A percentile compares a stretch with the other conserved stretches of the same genome.
Conservation (phyloP, 1,139 yeast genomes). For the Nakaseomyces uthaithaninus region DNA sequence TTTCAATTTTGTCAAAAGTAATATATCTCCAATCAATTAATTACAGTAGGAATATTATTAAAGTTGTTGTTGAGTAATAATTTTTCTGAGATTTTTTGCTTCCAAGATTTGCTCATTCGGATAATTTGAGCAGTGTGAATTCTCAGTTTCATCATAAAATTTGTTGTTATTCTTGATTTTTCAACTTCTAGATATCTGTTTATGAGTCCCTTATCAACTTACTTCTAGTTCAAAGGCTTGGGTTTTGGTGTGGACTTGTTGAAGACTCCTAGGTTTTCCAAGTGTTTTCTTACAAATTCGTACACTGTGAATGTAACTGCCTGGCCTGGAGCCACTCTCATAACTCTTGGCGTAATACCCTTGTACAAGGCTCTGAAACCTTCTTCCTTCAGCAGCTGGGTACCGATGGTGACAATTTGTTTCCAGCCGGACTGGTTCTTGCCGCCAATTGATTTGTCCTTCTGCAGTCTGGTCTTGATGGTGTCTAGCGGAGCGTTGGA, state of each 20-base stretch:
- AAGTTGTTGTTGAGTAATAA: no score
- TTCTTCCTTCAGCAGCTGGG: constrained; percentile 77
- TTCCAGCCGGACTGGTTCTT: constrained; percentile 47
- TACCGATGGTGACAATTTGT: constrained; percentile 74
- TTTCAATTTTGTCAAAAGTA: not conserved
- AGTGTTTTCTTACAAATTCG: constrained; percentile 69
- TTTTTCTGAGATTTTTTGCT: no score
- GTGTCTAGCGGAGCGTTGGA: constrained; percentile 97
- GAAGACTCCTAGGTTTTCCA: constrained; percentile 41
- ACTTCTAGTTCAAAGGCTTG: constrained; percentile 10
- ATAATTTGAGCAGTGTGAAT: no score
- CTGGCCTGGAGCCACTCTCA: constrained; percentile 99
- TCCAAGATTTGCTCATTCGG: no score
- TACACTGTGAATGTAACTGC: constrained; percentile 97
- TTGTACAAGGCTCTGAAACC: constrained; percentile 83
- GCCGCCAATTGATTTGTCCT: constrained; percentile 64
- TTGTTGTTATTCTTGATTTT: not conserved
- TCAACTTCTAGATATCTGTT: not conserved
- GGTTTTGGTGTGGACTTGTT: constrained; percentile 11
- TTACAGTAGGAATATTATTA: constrained; percentile 1
- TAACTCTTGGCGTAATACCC: constrained; percentile 97
- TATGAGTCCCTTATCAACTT: not conserved
- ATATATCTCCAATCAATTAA: not conserved
- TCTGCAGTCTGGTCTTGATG: constrained; percentile 93
- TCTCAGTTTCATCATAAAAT: no score